Evolutionary conservation across 176 grass and related monocot genomes (phyloP), one percentile per base, ranked within the genome.

Genomic region (Paspalum vaginatum): DNA sequence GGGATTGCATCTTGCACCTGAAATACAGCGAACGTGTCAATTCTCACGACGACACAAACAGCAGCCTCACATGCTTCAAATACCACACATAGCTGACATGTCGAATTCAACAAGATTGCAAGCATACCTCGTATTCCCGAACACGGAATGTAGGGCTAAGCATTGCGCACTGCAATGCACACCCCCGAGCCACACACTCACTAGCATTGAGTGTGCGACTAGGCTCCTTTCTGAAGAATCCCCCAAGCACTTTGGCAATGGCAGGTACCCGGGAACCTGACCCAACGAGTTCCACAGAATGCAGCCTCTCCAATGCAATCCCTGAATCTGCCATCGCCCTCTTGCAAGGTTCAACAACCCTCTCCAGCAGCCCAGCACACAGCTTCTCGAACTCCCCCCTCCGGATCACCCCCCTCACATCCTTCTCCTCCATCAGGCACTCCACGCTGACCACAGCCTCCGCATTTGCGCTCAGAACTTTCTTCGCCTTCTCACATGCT

Each of bases 371-470:
- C 20, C 53, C 73, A 8, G 75, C 15, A 72, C 86, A 91, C 8
- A 95, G 74, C 60, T 82, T 91, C 85, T 99, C 96, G 7, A 95
- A 99, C n/a, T 95, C 93, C 2, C 93, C 96, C 64, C 96, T 85
- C 43, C 86, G 88, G 57, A 99, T 91, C 61, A 88, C 75, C 40
- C 96, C 96, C 68, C 84, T 95, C 44, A 95, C 93, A 71, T 99
- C 96, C 76, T 93, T 99, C 88, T 99, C 96, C 90, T 99, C 96
- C 90, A 99, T 93, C 51, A 99, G 73, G 52, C 96, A 99, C 59
- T 99, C 96, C 4, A 99, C 95, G 82, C 84, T 95, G 9, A 99
- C 32, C 8, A 91, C 86, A 0, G 93, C 91, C 48, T 95, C 93
- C 0, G 88, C 75, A 37, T 99, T 95, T 0, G 93, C 96, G 32